Conservation (phyloP, 495 filamentous ascomycete genomes). For the Trichodelitschia bisporula region DNA sequence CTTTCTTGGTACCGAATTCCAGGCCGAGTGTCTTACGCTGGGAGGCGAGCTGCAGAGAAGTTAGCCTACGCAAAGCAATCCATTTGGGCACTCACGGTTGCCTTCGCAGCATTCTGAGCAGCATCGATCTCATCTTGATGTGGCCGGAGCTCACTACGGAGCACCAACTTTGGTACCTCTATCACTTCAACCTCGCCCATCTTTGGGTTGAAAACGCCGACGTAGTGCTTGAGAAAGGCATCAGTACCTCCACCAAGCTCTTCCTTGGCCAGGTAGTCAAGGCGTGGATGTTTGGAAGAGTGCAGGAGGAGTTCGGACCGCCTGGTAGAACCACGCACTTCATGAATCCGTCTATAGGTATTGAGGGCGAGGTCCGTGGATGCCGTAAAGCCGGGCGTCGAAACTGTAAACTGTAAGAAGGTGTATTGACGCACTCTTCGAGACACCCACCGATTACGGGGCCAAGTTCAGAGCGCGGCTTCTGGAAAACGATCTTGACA, state of each 20-base stretch:
- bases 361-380: no score
- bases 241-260: slow-evolving; percentile 34
- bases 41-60: no score
- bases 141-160: slow-evolving; percentile 19
- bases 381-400: no score
- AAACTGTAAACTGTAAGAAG: no score
- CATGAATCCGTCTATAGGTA: no score
- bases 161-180: slow-evolving; percentile 47
- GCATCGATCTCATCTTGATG: no score
- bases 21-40: slow-evolving; percentile 47
- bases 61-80: no score
- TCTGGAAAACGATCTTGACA: no score
- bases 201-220: slow-evolving; percentile 61
- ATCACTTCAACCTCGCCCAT: slow-evolving; percentile 48
- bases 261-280: slow-evolving; percentile 68
- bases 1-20: slow-evolving; percentile 84
- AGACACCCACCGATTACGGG: no score
- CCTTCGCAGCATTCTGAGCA: no score
- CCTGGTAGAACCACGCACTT: slow-evolving; percentile 18
- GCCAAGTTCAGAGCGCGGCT: no score
- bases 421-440: no score
- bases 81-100: slow-evolving; percentile 12
- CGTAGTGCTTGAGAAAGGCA: slow-evolving; percentile 53
- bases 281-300: slow-evolving; percentile 44
- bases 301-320: slow-evolving; percentile 48